Evolutionary conservation across 1,284 basidiomycete species (phyloP).

Genomic region (Ganoderma meredithae): DNA sequence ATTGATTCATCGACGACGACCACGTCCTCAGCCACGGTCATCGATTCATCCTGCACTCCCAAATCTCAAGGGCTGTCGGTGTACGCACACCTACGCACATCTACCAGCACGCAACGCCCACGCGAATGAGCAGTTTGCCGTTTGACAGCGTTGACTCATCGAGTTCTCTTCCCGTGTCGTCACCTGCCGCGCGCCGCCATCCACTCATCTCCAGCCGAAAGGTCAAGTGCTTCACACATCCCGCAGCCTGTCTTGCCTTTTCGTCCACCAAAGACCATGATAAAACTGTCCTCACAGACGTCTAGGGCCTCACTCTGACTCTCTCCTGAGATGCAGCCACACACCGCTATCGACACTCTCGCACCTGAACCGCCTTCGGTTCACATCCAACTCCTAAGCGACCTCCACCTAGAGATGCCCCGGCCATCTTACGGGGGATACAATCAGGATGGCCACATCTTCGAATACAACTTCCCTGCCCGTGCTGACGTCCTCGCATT

Average conservation of each 20-base stretch:
- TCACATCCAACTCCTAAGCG: constrained; percentile 42
- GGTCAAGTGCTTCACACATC: constrained; percentile 3
- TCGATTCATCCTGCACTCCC: no score
- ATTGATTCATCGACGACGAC: no score
- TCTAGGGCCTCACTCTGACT: background rate
- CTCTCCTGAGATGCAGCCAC: background rate
- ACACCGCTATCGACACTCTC: background rate
- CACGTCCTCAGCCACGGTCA: no score
- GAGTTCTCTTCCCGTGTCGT: background rate
- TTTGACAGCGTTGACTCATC: background rate
- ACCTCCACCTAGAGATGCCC: constrained; percentile 46
- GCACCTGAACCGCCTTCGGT: constrained; percentile 11
- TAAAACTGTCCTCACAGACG: background rate
- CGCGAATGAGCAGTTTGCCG: background rate
- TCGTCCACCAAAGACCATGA: background rate
- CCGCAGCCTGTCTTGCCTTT: background rate
- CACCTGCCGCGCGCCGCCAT: background rate
- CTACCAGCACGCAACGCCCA: no score
- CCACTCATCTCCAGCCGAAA: background rate
- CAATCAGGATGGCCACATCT: constrained; percentile 20
- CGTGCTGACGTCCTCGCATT: constrained; percentile 44
- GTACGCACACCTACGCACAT: no score
- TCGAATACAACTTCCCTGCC: constrained; percentile 42
- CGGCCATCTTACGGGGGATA: background rate
- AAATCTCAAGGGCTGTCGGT: no score